A percentile compares a stretch with the other conserved stretches of the same genome.
phyloP scores from a whole-genome alignment of 2,329 filamentous ascomycete genomes.

The Tolypocladium cylindrosporum region DNA sequence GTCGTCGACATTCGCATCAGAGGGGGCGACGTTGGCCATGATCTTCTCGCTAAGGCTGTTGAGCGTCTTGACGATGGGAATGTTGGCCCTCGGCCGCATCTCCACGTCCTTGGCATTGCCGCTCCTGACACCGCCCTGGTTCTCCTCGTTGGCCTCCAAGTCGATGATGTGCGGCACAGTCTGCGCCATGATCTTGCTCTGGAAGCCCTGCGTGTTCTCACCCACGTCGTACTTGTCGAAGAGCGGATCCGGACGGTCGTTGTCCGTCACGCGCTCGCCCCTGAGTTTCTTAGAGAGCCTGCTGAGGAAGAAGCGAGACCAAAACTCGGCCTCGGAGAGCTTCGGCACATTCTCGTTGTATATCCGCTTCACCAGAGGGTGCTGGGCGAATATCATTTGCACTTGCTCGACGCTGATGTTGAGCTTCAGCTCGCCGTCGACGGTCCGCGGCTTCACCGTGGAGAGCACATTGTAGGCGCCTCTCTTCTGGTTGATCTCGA shows the following conservation, averaged over 20 bases:
- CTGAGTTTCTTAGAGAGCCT: conserved; percentile 83
- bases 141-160: conserved; percentile 87
- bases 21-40: conserved; percentile 74
- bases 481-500: conserved; percentile 75
- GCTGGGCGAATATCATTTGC: conserved; percentile 83
- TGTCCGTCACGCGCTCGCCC: conserved; percentile 74
- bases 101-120: conserved; percentile 85
- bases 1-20: conserved; percentile 58
- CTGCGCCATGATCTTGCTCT: conserved; percentile 45
- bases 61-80: conserved; percentile 79
- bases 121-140: conserved; percentile 70
- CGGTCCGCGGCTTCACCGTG: conserved; percentile 60
- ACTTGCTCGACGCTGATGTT: conserved; percentile 89
- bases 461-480: conserved; percentile 92
- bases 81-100: conserved; percentile 74
- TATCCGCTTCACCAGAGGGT: conserved; percentile 79
- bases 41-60: conserved; percentile 92
- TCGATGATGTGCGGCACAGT: conserved; percentile 85
- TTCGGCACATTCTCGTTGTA: conserved; percentile 91
- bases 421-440: conserved; percentile 54
- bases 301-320: conserved; percentile 89
- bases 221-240: conserved; percentile 79
- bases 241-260: conserved; percentile 65
- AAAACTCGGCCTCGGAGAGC: conserved; percentile 72
- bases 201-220: conserved; percentile 49